Evolutionary conservation across 2,329 filamentous ascomycete genomes (phyloP).

Genomic region (Hirsutella thompsonii): DNA sequence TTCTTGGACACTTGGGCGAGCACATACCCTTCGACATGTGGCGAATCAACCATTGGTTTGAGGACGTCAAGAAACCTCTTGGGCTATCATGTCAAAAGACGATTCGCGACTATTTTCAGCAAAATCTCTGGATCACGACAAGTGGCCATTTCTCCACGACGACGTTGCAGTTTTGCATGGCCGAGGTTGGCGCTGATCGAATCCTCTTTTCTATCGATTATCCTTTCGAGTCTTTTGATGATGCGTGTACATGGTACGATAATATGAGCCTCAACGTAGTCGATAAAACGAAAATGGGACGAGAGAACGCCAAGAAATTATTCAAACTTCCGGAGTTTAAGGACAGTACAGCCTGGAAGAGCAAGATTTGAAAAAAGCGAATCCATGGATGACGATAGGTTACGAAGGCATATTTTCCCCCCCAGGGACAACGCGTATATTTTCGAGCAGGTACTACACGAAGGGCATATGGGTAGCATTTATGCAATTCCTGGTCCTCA

Average conservation of each 20-base stretch:
- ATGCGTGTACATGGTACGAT: conserved; percentile 29
- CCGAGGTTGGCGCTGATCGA: conserved; percentile 33
- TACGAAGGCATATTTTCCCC: too few relatives aligned
- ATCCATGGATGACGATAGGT: too few relatives aligned
- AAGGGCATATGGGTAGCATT: too few relatives aligned
- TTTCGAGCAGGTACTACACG: too few relatives aligned
- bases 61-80: conserved; percentile 39
- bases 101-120: conserved; percentile 37
- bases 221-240: conserved; percentile 33
- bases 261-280: conserved; percentile 18
- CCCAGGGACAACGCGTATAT: too few relatives aligned
- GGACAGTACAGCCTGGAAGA: conserved; percentile 8
- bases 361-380: too few relatives aligned
- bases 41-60: conserved; percentile 41
- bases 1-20: conserved; percentile 35
- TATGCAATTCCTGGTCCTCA: too few relatives aligned
- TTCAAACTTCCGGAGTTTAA: conserved; percentile 24
- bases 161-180: conserved; percentile 34
- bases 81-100: conserved; percentile 34
- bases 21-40: conserved; percentile 35
- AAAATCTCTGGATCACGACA: conserved; percentile 45
- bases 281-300: conserved; percentile 25
- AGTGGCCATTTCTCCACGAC: conserved; percentile 41
- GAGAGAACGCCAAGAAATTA: conserved; percentile 28
- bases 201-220: conserved; percentile 42